Conservation (phyloP, 768 basidiomycete species). For the Tricholoma sp. region DNA sequence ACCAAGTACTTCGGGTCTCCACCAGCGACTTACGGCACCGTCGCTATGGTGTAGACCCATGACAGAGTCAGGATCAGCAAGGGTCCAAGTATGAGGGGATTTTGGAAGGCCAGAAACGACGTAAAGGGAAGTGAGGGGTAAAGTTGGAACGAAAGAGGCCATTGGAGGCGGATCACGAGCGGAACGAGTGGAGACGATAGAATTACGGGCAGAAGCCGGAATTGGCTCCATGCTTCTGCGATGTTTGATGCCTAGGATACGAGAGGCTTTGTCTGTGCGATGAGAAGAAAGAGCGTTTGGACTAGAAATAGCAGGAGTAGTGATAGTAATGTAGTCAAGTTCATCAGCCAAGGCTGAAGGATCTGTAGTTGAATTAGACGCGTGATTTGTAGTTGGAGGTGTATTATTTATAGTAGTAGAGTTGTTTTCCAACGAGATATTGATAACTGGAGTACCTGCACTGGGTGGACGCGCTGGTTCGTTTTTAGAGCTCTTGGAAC, state of each 20-base stretch:
- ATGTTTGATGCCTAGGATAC: slow-evolving; percentile 72
- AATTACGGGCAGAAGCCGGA: slow-evolving; percentile 70
- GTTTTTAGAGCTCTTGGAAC: slow-evolving; percentile 27
- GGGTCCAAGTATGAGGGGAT: slow-evolving; percentile 85
- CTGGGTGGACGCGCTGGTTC: slow-evolving; percentile 21
- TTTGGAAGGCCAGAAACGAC: slow-evolving; percentile 88
- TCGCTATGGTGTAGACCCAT: slow-evolving; percentile 78
- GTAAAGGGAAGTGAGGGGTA: slow-evolving; percentile 79
- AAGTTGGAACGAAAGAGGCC: slow-evolving; percentile 61
- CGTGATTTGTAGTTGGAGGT: slow-evolving; percentile 19
- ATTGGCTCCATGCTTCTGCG: slow-evolving; percentile 82
- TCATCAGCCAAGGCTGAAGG: slow-evolving; percentile 57
- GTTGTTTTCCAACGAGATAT: slow-evolving; percentile 37
- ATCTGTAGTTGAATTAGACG: slow-evolving; percentile 24
- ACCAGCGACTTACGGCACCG: slow-evolving; percentile 84
- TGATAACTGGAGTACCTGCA: slow-evolving; percentile 48
- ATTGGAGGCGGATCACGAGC: slow-evolving; percentile 50
- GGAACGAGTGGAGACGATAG: slow-evolving; percentile 73
- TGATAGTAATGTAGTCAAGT: slow-evolving; percentile 64
- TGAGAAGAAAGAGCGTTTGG: slow-evolving; percentile 31
- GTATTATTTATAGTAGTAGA: slow-evolving; percentile 16
- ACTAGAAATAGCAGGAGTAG: slow-evolving; percentile 25
- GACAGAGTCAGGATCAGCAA: slow-evolving; percentile 80
- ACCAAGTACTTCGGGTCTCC: slow-evolving; percentile 88
- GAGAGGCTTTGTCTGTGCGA: slow-evolving; percentile 69